These are phyloP conservation scores for Polytrichum formosum DNA, from an alignment of 225 moss, liverwort and hornwort genomes.

Conservation along the genomic window DNA sequence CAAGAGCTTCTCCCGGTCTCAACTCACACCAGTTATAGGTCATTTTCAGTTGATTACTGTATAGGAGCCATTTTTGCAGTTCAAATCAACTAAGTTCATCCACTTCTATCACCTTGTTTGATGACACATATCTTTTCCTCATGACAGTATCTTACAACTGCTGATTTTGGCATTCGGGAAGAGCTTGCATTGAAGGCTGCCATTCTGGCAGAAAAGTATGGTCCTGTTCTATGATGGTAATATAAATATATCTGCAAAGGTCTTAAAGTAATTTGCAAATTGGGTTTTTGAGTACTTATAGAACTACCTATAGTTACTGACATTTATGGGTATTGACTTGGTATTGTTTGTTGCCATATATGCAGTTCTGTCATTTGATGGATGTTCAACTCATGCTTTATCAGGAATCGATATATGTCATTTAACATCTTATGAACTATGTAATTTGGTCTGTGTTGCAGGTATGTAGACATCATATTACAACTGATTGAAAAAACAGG, in stretches of 20 bases:
- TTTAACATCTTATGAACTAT: neutral
- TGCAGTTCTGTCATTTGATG: too few species aligned
- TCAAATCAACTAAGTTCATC: too few species aligned
- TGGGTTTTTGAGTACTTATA: too few species aligned
- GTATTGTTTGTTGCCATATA: too few species aligned
- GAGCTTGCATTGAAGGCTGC: slow-evolving; percentile 98
- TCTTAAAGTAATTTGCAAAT: too few species aligned
- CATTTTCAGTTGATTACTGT: neutral
- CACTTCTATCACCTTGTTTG: neutral
- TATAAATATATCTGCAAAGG: too few species aligned
- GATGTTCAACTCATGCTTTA: too few species aligned
- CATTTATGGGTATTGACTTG: too few species aligned
- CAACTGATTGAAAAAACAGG: slow-evolving; percentile 98
- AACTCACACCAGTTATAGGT: neutral
- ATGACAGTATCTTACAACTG: slow-evolving; percentile 84
- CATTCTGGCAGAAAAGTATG: slow-evolving; percentile 91
- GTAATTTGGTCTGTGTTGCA: slow-evolving; percentile 22
- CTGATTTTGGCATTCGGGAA: slow-evolving; percentile 97
- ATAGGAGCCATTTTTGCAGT: neutral
- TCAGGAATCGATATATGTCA: too few species aligned
- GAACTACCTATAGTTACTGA: too few species aligned
- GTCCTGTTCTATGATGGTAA: slow-evolving; percentile 93
- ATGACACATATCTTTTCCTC: slow-evolving; percentile 4
- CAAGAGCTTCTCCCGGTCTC: slow-evolving; percentile 95
- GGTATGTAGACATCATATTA: slow-evolving; percentile 94